Conservation (phyloP, 2,329 filamentous ascomycete species). For the Apiospora saccharicola region DNA sequence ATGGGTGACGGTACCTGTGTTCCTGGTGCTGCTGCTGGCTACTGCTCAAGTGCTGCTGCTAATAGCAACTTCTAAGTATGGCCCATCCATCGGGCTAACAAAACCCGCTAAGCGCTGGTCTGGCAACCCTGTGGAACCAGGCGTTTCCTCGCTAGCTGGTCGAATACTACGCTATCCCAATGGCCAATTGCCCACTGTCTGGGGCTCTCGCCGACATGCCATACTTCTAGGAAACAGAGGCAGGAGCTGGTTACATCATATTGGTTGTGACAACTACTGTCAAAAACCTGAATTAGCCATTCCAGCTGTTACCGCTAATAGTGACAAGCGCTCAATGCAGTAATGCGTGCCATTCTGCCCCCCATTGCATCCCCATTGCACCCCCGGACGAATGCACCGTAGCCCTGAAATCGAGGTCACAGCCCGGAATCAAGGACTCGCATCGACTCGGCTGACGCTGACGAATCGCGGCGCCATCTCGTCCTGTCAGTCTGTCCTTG, state of each 20-base stretch:
- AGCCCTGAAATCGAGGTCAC: neutral
- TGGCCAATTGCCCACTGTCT: conserved; percentile 19
- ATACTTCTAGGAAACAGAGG: conserved; percentile 8
- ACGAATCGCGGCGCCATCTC: conserved; percentile 21
- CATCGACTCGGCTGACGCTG: conserved; percentile 14
- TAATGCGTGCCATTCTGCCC: conserved; percentile 6
- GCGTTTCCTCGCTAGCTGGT: conserved; percentile 8
- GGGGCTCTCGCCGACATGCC: conserved; percentile 9
- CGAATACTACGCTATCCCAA: conserved; percentile 8
- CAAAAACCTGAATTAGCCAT: conserved; percentile 13
- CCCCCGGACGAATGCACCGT: neutral
- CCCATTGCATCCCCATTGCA: neutral
- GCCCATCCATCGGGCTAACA: conserved; percentile 12
- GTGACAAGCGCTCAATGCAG: conserved; percentile 8
- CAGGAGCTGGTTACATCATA: conserved; percentile 13
- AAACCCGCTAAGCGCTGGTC: conserved; percentile 16
- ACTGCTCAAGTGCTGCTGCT: neutral
- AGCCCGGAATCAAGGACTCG: conserved; percentile 2
- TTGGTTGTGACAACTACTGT: neutral
- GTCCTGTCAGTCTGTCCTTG: conserved; percentile 14
- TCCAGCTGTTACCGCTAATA: conserved; percentile 15
- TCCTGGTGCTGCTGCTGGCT: neutral
- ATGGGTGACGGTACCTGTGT: conserved; percentile 2
- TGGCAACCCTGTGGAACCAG: conserved; percentile 20
- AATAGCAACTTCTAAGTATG: conserved; percentile 11